These are phyloP conservation scores for Symbiotaphrina buchneri DNA, from an alignment of 495 filamentous ascomycete genomes.

Conservation along the genomic window DNA sequence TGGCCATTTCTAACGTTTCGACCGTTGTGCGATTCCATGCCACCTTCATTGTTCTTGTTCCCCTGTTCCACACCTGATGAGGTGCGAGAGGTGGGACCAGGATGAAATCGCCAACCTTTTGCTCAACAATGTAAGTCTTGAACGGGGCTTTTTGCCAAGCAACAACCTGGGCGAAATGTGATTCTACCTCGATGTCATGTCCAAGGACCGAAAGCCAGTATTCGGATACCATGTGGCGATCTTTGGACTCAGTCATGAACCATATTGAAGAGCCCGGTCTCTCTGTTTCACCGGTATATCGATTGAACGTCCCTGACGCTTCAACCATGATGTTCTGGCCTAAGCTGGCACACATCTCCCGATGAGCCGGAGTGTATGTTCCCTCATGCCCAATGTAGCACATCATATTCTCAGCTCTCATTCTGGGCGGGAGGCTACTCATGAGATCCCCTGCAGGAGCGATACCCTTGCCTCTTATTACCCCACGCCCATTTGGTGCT, in stretches of 20 bases:
- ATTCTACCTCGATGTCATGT: constrained; percentile 89
- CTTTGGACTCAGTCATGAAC: constrained; percentile 93
- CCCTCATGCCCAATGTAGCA: constrained; percentile 97
- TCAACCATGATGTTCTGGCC: constrained; percentile 98
- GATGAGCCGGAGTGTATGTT: constrained; percentile 87
- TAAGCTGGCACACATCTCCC: constrained; percentile 91
- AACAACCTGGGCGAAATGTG: constrained; percentile 83
- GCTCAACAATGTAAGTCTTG: constrained; percentile 78
- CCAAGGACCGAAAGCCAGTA: constrained; percentile 82
- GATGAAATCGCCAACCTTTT: constrained; percentile 83
- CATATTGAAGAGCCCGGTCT: constrained; percentile 77
- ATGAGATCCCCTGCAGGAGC: constrained; percentile 70
- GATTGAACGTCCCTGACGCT: constrained; percentile 30
- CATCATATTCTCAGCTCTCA: constrained; percentile 92
- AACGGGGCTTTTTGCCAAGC: constrained; percentile 88
- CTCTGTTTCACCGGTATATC: constrained; percentile 38
- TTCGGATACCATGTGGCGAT: constrained; percentile 67
- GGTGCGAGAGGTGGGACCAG: constrained; percentile 90
- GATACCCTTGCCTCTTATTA: constrained; percentile 21
- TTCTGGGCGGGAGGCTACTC: constrained; percentile 64
- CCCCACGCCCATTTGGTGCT: constrained; percentile 9
- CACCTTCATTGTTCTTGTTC: constrained; percentile 84
- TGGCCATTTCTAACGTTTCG: constrained; percentile 66
- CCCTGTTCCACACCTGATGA: constrained; percentile 96
- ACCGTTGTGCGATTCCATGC: constrained; percentile 96